These are phyloP conservation scores for Avena atlantica DNA, from an alignment of 176 grass and related monocot species.

Conservation along the genomic window DNA sequence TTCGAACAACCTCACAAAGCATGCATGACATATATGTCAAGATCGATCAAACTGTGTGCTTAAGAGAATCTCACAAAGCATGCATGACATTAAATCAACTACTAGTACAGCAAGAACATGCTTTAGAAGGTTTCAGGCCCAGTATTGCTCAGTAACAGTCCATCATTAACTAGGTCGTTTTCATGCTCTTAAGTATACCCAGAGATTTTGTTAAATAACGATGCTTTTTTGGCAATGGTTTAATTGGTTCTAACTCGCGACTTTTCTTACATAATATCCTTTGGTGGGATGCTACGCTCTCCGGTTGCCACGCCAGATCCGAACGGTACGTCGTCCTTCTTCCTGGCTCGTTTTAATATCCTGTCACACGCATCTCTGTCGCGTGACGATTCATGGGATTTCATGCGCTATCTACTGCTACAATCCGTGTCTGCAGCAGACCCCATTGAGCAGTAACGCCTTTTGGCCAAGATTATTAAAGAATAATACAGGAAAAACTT, in stretches of 20 bases:
- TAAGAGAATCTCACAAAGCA: background rate
- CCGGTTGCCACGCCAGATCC: conserved; percentile 56
- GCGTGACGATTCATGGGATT: background rate
- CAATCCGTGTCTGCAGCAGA: background rate
- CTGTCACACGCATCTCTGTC: conserved; percentile 2
- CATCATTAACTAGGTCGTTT: background rate
- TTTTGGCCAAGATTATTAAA: conserved; percentile 23
- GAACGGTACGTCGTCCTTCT: conserved; percentile 64
- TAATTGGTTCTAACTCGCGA: conserved; percentile 26
- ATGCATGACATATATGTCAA: background rate
- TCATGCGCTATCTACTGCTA: background rate
- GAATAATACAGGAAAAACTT: background rate
- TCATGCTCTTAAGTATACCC: background rate
- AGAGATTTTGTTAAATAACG: conserved; percentile 12
- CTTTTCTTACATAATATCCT: conserved; percentile 1
- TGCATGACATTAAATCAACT: background rate
- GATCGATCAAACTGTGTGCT: background rate
- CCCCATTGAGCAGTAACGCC: background rate
- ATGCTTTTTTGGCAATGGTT: conserved; percentile 7
- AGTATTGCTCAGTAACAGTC: background rate
- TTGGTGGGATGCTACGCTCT: conserved; percentile 19
- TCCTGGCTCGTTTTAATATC: background rate
- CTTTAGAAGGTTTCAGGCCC: background rate
- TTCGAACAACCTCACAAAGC: background rate
- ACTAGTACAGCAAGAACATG: background rate